phyloP scores from a whole-genome alignment of 768 basidiomycete species.

The Strobilomyces dryophilus region DNA sequence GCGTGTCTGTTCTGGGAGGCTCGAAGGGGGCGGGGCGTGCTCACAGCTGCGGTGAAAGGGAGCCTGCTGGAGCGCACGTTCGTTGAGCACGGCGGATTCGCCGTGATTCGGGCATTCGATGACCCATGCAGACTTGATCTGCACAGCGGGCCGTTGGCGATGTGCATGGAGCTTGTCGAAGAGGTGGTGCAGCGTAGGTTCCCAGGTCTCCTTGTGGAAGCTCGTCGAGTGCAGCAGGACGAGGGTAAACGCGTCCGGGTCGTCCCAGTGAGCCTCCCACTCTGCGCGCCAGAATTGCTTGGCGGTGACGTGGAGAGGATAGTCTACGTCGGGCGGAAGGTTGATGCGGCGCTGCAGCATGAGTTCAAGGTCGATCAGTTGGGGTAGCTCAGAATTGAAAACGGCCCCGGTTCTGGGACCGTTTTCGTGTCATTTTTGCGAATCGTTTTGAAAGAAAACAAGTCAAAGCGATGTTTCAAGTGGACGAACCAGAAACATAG shows the following conservation, averaged over 20 bases:
- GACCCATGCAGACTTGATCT: slow-evolving; percentile 48
- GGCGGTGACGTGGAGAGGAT: slow-evolving; percentile 50
- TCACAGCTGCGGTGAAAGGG: slow-evolving; percentile 46
- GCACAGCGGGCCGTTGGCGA: neutral
- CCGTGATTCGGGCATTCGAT: slow-evolving; percentile 76
- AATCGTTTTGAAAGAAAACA: too few species aligned
- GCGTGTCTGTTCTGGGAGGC: neutral
- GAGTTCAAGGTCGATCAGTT: neutral
- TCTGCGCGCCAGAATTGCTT: slow-evolving; percentile 52
- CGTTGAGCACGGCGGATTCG: slow-evolving; percentile 53
- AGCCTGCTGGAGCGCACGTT: slow-evolving; percentile 37
- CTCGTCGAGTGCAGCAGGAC: slow-evolving; percentile 66
- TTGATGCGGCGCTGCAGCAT: slow-evolving; percentile 28
- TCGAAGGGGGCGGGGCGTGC: slow-evolving; percentile 10
- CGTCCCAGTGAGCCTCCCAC: slow-evolving; percentile 32
- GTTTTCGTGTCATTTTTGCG: too few species aligned
- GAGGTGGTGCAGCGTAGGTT: slow-evolving; percentile 50
- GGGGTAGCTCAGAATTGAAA: too few species aligned
- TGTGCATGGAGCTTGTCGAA: slow-evolving; percentile 32
- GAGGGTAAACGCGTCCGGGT: slow-evolving; percentile 49
- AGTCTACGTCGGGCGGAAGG: slow-evolving; percentile 38
- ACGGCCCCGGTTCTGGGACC: too few species aligned
- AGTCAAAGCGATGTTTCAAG: too few species aligned
- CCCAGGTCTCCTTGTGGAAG: slow-evolving; percentile 75
- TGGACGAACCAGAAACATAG: too few species aligned